Evolutionary conservation across 2,329 filamentous ascomycete genomes (phyloP).

Genomic region (Microdochium trichocladiopsis): DNA sequence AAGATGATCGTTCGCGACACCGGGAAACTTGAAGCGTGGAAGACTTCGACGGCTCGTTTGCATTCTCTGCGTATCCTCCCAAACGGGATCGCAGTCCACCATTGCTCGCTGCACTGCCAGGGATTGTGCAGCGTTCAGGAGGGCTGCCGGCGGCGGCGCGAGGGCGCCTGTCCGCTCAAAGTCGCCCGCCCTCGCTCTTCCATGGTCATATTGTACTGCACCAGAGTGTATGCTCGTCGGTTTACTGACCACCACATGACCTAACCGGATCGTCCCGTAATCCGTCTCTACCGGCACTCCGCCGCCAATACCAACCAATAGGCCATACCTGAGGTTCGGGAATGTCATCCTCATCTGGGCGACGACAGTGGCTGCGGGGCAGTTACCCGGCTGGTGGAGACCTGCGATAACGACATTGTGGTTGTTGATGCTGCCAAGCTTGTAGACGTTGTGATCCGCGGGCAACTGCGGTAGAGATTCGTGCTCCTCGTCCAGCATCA

Average conservation of each 20-base stretch:
- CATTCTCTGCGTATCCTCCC: background rate
- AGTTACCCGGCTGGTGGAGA: constrained; percentile 4
- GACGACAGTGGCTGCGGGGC: constrained; percentile 1
- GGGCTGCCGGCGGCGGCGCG: background rate
- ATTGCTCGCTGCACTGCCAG: background rate
- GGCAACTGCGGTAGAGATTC: background rate
- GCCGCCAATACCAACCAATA: constrained; percentile 15
- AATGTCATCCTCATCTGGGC: constrained; percentile 9
- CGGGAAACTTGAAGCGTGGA: background rate
- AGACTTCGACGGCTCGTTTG: background rate
- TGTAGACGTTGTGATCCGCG: constrained; percentile 8
- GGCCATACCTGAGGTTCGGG: constrained; percentile 7
- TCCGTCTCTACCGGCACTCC: constrained; percentile 8
- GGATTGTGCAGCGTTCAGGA: background rate
- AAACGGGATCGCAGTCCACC: background rate
- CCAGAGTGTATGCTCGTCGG: background rate
- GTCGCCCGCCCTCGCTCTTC: constrained; percentile 1
- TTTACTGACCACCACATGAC: constrained; percentile 5
- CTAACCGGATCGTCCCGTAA: constrained; percentile 4
- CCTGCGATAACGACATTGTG: constrained; percentile 12
- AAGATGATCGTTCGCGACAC: background rate
- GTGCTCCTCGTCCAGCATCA: constrained; percentile 10
- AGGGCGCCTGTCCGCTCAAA: background rate
- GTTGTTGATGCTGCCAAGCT: constrained; percentile 9
- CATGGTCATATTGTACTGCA: constrained; percentile 7